Percentiles rank a stretch among this genome's conserved stretches.
phyloP scores from a whole-genome alignment of 2,329 filamentous ascomycete species.

The Conoideocrella luteorostrata region DNA sequence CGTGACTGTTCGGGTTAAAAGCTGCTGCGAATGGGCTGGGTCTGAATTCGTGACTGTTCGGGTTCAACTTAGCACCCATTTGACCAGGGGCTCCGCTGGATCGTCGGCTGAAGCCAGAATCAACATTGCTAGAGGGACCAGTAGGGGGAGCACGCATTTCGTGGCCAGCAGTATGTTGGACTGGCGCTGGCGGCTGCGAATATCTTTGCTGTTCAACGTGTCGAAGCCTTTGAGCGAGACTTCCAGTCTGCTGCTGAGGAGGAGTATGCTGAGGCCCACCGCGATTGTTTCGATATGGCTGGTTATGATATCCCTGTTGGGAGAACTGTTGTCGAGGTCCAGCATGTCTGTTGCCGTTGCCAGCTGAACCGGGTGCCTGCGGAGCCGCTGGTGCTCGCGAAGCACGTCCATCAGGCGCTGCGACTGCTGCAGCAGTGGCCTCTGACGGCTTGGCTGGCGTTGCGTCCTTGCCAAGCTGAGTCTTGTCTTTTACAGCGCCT shows the following conservation, averaged over 20 bases:
- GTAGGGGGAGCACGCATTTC: slow-evolving; percentile 68
- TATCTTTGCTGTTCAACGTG: slow-evolving; percentile 47
- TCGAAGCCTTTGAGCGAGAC: slow-evolving; percentile 44
- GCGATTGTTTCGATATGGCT: slow-evolving; percentile 43
- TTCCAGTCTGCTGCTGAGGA: slow-evolving; percentile 35
- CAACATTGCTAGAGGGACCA: slow-evolving; percentile 56
- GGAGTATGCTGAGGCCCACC: slow-evolving; percentile 35
- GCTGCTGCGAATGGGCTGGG: slow-evolving; percentile 74
- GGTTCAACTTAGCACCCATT: slow-evolving; percentile 53
- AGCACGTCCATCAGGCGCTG: slow-evolving; percentile 22
- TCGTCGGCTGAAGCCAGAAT: slow-evolving; percentile 48
- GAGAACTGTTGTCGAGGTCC: slow-evolving; percentile 42
- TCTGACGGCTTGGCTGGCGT: slow-evolving; percentile 29
- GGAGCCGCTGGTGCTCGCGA: slow-evolving; percentile 29
- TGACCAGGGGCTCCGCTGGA: slow-evolving; percentile 45
- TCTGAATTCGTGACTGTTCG: slow-evolving; percentile 70
- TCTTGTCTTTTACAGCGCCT: slow-evolving; percentile 35
- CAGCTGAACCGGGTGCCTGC: slow-evolving; percentile 20
- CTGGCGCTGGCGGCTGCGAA: slow-evolving; percentile 34
- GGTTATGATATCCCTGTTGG: slow-evolving; percentile 39
- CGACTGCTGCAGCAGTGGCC: slow-evolving; percentile 15
- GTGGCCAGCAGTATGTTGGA: slow-evolving; percentile 48
- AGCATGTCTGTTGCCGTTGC: slow-evolving; percentile 35
- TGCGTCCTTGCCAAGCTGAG: slow-evolving; percentile 37
- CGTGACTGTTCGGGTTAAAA: slow-evolving; percentile 66